Evolutionary conservation across 495 filamentous ascomycete species (phyloP).

Genomic region (Penicillium canescens): DNA sequence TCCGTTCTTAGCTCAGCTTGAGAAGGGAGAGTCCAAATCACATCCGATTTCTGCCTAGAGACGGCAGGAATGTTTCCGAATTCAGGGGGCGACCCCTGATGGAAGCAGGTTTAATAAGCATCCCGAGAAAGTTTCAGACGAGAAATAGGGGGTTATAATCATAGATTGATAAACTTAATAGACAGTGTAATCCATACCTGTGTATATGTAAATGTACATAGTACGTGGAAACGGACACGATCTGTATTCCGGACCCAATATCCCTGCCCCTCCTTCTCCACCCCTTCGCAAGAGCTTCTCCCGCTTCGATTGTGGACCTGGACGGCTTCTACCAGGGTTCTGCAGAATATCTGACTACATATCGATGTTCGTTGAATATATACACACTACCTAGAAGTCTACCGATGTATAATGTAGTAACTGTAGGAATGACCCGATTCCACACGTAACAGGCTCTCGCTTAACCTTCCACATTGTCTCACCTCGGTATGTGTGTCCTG

Average conservation of each 20-base stretch:
- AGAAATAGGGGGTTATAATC: too few species aligned
- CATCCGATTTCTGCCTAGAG: too few species aligned
- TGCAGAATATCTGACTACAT: conserved; percentile 33
- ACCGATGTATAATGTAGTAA: too few species aligned
- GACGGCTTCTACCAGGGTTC: conserved; percentile 34
- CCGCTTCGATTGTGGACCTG: conserved; percentile 53
- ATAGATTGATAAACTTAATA: background rate
- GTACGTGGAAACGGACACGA: conserved; percentile 4
- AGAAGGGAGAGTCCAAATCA: too few species aligned
- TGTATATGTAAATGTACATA: background rate
- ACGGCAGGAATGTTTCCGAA: too few species aligned
- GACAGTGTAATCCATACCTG: background rate
- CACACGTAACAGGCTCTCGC: conserved; percentile 23
- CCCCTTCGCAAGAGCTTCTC: conserved; percentile 44
- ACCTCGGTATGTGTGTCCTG: conserved; percentile 8
- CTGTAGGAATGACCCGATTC: background rate
- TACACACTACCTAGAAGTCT: too few species aligned
- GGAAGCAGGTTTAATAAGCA: too few species aligned
- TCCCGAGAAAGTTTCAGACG: too few species aligned
- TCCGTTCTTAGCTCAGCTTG: too few species aligned
- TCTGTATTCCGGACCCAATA: conserved; percentile 12
- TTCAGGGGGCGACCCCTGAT: too few species aligned
- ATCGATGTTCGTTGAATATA: background rate
- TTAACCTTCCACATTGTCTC: conserved; percentile 27
- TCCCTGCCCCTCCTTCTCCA: conserved; percentile 31